phyloP scores from a whole-genome alignment of 768 basidiomycete species.

The Phanerochaete sordida region DNA sequence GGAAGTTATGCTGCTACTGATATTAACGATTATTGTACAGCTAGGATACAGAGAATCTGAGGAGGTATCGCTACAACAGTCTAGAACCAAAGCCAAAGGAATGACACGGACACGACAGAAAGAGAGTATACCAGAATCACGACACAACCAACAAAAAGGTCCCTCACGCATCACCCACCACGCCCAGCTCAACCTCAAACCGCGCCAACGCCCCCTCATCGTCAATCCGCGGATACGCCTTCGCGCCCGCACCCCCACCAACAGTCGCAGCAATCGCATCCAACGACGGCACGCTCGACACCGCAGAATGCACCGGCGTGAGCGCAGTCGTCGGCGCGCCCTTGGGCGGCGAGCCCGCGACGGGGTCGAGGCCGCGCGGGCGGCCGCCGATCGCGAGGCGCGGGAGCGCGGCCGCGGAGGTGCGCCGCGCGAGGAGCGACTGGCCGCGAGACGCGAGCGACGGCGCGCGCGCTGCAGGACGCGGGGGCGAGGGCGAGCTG shows the following conservation, averaged over 20 bases:
- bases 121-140: no score
- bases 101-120: no score
- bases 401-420: background rate
- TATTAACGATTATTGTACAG: no score
- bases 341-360: background rate
- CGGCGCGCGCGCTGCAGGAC: background rate
- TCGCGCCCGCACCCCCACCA: background rate
- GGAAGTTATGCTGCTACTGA: no score
- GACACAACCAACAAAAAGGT: no score
- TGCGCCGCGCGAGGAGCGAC: background rate
- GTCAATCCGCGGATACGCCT: background rate
- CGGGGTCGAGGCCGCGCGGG: background rate
- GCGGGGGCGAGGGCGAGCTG: background rate
- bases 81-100: no score
- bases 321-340: background rate
- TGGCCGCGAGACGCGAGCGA: no score
- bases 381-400: background rate
- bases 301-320: background rate
- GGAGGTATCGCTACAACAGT: no score
- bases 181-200: background rate
- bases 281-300: background rate
- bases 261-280: background rate
- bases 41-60: no score
- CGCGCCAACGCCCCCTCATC: background rate
- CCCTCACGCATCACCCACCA: no score